These are phyloP conservation scores for Boechera stricta DNA, from an alignment of 345 rosid species.

Conservation along the genomic window DNA sequence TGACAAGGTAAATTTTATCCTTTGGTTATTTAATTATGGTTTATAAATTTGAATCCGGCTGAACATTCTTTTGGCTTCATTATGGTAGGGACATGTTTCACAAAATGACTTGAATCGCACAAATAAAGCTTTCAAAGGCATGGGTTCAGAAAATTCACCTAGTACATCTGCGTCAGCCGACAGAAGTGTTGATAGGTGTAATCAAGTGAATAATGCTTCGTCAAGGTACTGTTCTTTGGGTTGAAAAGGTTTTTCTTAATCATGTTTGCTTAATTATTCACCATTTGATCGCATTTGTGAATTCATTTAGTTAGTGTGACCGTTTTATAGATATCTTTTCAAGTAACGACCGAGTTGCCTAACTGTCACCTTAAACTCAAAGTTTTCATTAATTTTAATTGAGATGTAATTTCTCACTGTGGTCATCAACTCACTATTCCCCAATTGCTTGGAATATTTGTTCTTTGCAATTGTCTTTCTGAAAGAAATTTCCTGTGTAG, in stretches of 20 bases:
- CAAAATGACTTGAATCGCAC: conserved; percentile 51
- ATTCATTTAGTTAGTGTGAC: conserved; percentile 26
- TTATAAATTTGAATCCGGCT: conserved; percentile 17
- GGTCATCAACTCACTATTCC: conserved; percentile 6
- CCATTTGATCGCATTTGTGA: not conserved
- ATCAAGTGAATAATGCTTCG: conserved; percentile 51
- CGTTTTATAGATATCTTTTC: not conserved
- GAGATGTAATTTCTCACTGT: not conserved
- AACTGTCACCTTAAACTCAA: conserved; percentile 3
- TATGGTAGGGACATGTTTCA: conserved; percentile 49
- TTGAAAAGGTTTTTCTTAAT: not conserved
- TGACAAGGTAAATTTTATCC: conserved; percentile 61
- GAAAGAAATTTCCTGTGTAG: conserved; percentile 48
- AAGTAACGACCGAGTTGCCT: conserved; percentile 6
- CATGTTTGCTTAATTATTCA: not conserved
- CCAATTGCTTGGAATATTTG: conserved; percentile 8
- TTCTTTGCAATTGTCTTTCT: conserved; percentile 17
- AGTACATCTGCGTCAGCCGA: conserved; percentile 50
- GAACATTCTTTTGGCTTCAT: conserved; percentile 30
- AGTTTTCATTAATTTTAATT: not conserved
- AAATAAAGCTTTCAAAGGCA: conserved; percentile 50
- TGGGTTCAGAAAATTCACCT: conserved; percentile 50
- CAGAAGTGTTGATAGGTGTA: conserved; percentile 48
- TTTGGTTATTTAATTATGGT: conserved; percentile 10
- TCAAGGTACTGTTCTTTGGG: conserved; percentile 59